Percentiles rank a stretch among this genome's conserved stretches.
phyloP scores from a whole-genome alignment of 2,329 filamentous ascomycete species.

The Spiromastix sp. region DNA sequence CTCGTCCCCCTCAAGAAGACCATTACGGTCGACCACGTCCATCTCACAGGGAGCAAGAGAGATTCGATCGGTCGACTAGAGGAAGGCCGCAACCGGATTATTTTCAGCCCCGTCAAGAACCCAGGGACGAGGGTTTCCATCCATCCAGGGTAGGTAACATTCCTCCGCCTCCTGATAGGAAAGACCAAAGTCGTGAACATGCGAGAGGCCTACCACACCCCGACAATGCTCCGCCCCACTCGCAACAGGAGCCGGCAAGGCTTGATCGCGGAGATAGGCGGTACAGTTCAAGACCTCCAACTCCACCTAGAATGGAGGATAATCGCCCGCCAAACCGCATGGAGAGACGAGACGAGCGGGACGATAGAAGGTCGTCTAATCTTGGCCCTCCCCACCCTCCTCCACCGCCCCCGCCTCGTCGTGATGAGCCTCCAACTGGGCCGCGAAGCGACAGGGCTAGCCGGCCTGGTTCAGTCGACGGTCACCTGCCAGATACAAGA shows the following conservation, averaged over 20 bases:
- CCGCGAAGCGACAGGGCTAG: conserved; percentile 31
- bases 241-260: conserved; percentile 7
- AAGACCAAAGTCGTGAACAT: conserved; percentile 4
- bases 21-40: conserved; percentile 26
- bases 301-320: conserved; percentile 11
- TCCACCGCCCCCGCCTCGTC: conserved; percentile 18
- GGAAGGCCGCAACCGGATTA: conserved; percentile 22
- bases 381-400: conserved; percentile 15
- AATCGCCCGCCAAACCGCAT: conserved; percentile 9
- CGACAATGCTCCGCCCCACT: conserved; percentile 5
- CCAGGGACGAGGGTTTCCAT: conserved; percentile 12
- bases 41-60: conserved; percentile 25
- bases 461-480: conserved; percentile 12
- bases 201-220: conserved; percentile 5
- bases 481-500: conserved; percentile 24
- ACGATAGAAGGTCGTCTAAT: conserved; percentile 24
- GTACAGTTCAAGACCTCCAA: conserved; percentile 13
- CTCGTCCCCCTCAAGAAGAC: conserved; percentile 27
- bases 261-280: conserved; percentile 11
- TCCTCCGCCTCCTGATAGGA: conserved; percentile 2
- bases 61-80: conserved; percentile 26
- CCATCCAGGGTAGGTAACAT: conserved; percentile 18
- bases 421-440: conserved; percentile 42
- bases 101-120: conserved; percentile 15
- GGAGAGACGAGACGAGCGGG: conserved; percentile 23